Evolutionary conservation across 495 filamentous ascomycete species (phyloP).

Genomic region (Sphaerosporella brunnea): DNA sequence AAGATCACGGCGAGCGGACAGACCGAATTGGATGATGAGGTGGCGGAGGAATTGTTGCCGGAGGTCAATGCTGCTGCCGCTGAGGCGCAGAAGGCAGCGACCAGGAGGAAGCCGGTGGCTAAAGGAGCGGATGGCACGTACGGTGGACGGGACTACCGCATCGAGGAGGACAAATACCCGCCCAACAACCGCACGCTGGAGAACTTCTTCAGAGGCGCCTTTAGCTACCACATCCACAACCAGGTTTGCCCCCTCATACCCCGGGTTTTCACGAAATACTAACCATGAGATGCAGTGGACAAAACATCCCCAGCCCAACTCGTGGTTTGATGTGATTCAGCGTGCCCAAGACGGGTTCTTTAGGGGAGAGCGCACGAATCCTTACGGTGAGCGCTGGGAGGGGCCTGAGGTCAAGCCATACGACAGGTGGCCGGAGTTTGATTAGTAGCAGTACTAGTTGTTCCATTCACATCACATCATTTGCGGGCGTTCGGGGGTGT

Average conservation of each 20-base stretch:
- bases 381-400: conserved; percentile 37
- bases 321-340: conserved; percentile 38
- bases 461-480: background rate
- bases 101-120: no score
- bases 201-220: conserved; percentile 40
- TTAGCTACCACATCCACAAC: conserved; percentile 43
- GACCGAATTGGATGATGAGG: no score
- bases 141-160: conserved; percentile 28
- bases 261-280: background rate
- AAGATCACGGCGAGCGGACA: no score
- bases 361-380: conserved; percentile 30
- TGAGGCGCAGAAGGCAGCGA: conserved; percentile 13
- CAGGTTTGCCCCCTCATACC: conserved; percentile 30
- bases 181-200: conserved; percentile 38
- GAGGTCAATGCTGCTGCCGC: no score
- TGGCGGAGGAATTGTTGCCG: no score
- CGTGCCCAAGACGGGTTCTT: conserved; percentile 40
- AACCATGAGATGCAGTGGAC: conserved; percentile 28
- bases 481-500: no score
- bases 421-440: conserved; percentile 24
- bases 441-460: no score
- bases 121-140: conserved; percentile 22
- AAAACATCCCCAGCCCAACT: conserved; percentile 39
- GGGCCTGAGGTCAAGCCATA: conserved; percentile 27
- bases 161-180: conserved; percentile 34